phyloP scores from a whole-genome alignment of 129 eudicot species.

The Flaveria bidentis region DNA sequence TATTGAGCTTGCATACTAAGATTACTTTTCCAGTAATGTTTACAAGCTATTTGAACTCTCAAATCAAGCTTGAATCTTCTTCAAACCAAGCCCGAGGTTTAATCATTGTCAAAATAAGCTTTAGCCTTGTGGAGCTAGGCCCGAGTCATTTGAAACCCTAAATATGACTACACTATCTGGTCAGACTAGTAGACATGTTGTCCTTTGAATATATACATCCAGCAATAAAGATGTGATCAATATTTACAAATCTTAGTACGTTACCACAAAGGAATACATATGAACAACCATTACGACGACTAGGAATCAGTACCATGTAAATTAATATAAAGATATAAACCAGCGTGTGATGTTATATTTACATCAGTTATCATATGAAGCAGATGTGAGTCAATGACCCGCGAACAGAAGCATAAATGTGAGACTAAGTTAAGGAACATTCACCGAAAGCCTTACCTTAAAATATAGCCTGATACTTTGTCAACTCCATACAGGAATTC shows the following conservation, averaged over 20 bases:
- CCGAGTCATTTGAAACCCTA: not conserved
- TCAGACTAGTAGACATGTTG: not conserved
- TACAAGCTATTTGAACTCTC: not conserved
- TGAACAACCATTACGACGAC: not conserved
- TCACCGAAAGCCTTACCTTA: constrained; percentile 14
- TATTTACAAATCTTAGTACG: constrained; percentile 9
- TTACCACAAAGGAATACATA: constrained; percentile 1
- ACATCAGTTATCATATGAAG: constrained; percentile 29
- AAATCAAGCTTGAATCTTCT: not conserved
- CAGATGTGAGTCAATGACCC: constrained; percentile 21
- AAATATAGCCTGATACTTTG: constrained; percentile 15
- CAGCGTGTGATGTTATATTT: constrained; percentile 20
- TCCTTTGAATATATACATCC: not conserved
- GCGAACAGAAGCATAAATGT: not conserved
- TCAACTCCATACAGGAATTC: not conserved
- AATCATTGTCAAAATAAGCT: not conserved
- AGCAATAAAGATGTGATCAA: not conserved
- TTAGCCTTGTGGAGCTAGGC: not conserved
- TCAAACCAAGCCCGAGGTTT: not conserved
- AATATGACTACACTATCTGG: not conserved
- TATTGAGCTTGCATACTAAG: no score
- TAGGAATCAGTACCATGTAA: constrained; percentile 9
- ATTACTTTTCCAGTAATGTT: not conserved
- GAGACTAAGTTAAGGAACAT: constrained; percentile 14
- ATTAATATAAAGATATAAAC: constrained; percentile 19